Percentiles rank a stretch among this genome's conserved stretches.
These are phyloP conservation scores for Candida maesae DNA, from an alignment of 805 yeast species.

Conservation along the genomic window DNA sequence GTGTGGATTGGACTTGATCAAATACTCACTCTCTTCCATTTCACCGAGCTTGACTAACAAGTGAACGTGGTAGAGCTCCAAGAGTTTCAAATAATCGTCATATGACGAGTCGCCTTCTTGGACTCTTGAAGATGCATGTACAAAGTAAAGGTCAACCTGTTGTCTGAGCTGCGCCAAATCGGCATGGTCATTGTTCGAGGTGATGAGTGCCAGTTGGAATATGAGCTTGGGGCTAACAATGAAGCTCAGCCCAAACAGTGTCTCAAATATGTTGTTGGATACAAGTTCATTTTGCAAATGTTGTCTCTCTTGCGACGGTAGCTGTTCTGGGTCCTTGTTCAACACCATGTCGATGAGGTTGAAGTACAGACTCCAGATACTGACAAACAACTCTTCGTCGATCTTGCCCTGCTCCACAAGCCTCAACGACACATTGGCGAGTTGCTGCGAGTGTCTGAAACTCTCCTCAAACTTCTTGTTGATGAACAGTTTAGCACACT, in stretches of 20 bases:
- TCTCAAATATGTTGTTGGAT: constrained; percentile 16
- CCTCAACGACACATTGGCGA: constrained; percentile 9
- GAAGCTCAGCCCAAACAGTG: constrained; percentile 9
- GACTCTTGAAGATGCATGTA: constrained; percentile 9
- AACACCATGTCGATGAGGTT: constrained; percentile 25
- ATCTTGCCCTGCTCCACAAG: constrained; percentile 14
- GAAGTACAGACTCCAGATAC: constrained; percentile 26
- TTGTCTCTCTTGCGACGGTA: constrained; percentile 1
- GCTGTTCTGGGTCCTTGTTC: constrained; percentile 13
- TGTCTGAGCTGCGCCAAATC: constrained; percentile 18
- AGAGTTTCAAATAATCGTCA: constrained; percentile 16
- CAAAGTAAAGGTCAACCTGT: constrained; percentile 22
- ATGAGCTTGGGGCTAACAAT: constrained; percentile 22
- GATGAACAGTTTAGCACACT: constrained; percentile 25
- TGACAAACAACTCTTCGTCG: constrained; percentile 15
- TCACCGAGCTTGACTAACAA: constrained; percentile 20
- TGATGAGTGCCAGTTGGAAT: constrained; percentile 20
- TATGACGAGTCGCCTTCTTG: constrained; percentile 4
- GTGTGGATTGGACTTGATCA: constrained; percentile 19
- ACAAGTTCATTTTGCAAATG: constrained; percentile 6
- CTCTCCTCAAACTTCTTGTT: constrained; percentile 25
- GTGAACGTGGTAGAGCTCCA: constrained; percentile 24
- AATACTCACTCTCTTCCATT: constrained; percentile 21
- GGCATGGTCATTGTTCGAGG: constrained; percentile 19
- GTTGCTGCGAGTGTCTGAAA: constrained; percentile 2